Evolutionary conservation across 805 yeast species (phyloP), one percentile per base, ranked within the genome.

Genomic region (Wickerhamomyces silvicola): DNA sequence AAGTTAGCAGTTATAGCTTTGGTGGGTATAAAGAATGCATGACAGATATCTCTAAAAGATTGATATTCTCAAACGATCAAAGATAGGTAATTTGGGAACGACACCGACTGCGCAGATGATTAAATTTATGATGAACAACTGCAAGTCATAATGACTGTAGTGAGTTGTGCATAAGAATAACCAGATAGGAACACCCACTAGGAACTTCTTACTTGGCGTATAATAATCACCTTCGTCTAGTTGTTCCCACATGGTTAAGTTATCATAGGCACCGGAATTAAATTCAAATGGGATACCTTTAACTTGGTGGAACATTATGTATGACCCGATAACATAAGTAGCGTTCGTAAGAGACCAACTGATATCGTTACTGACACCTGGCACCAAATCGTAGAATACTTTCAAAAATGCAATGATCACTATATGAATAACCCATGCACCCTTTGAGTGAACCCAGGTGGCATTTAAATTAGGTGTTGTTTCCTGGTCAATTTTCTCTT

Each of bases 221-320:
- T 88, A 90, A 58, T 87, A 94, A 53, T 87, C 97, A 37, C 97
- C 98, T 50, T 88, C 78, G 57, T 84, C 94, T 23, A 66, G 80
- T 60, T 90, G 98, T 60, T 90, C 98, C 98, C 98, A 90, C 97
- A 90, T 86, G 15, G 96, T 92, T 45, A 90, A 68, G 51, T 85
- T 80, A 55, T 90, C 98, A 59, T 82, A 92, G 0, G 97, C 97
- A 26, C 98, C 98, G 24, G 83, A 80, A 54, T 88, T 92, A 64
- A 90, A 88, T 48, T 92, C 98, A 54, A 90, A 92, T 1, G 98
- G 98, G 2, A 95, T 87, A 23, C 98, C 98, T 51, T 90, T 92
- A 27, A 92, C 85, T 56, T 84, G 81, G 58, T 90, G 98, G 56
- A 90, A 92, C 97, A 90, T 92, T 40, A 90, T 75, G 56, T 87